These are phyloP conservation scores for Aspergillus haitiensis DNA, from an alignment of 495 filamentous ascomycete genomes.

Conservation along the genomic window DNA sequence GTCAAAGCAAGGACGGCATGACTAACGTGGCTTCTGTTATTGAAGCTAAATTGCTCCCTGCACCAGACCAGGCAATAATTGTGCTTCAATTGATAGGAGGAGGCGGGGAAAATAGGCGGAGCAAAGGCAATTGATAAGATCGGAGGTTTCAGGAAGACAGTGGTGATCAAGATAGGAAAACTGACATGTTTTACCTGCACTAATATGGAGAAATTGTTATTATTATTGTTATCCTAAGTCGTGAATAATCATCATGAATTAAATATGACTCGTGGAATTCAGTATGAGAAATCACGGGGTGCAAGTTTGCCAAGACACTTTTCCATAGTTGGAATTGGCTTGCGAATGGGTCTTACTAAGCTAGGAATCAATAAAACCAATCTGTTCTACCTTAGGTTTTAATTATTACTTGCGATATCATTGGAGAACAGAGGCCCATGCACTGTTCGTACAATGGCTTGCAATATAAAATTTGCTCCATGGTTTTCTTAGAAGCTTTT, in stretches of 20 bases:
- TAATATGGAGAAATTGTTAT: too few species aligned
- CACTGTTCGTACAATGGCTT: not conserved
- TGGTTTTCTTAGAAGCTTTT: too few species aligned
- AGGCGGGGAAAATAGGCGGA: not conserved
- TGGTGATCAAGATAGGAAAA: not conserved
- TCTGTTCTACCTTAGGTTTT: too few species aligned
- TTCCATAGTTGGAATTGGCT: too few species aligned
- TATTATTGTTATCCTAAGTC: too few species aligned
- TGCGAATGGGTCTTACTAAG: too few species aligned
- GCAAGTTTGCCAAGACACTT: too few species aligned
- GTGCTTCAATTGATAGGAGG: conserved; percentile 2
- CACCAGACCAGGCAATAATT: conserved; percentile 5
- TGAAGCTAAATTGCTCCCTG: conserved; percentile 12
- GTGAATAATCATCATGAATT: conserved; percentile 1
- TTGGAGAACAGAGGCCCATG: not conserved
- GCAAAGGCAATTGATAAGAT: conserved; percentile 21
- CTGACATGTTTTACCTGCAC: conserved; percentile 8
- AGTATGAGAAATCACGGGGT: too few species aligned
- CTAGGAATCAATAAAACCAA: too few species aligned
- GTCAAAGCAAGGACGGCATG: conserved; percentile 13
- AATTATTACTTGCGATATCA: not conserved
- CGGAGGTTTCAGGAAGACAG: conserved; percentile 5
- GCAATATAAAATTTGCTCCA: too few species aligned
- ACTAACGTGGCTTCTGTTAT: conserved; percentile 11
- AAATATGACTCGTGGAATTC: not conserved